phyloP scores from a whole-genome alignment of 2,329 filamentous ascomycete genomes.

The Thelonectria discophora region DNA sequence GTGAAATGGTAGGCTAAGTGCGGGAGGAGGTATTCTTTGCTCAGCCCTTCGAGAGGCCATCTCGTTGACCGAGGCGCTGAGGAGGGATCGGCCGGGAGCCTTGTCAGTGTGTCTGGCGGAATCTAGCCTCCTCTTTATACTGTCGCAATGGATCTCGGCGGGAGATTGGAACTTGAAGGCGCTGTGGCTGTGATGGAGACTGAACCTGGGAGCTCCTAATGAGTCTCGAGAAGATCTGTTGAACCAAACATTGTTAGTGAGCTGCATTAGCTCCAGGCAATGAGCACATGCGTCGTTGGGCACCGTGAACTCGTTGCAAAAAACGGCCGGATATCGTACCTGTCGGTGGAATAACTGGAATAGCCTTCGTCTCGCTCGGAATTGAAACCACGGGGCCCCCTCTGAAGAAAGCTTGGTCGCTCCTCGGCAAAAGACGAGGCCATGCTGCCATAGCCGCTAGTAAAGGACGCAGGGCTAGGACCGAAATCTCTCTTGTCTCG shows the following conservation, averaged over 20 bases:
- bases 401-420: constrained; percentile 45
- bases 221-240: constrained; percentile 55
- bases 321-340: constrained; percentile 39
- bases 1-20: constrained; percentile 50
- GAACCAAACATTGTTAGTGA: constrained; percentile 30
- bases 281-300: not conserved
- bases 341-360: constrained; percentile 52
- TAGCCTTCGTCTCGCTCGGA: constrained; percentile 54
- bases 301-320: not conserved
- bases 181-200: constrained; percentile 61
- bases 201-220: constrained; percentile 50
- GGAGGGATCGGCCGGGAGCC: constrained; percentile 55
- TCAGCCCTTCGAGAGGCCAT: constrained; percentile 50
- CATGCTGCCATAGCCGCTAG: constrained; percentile 54
- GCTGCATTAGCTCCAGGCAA: not conserved
- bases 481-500: constrained; percentile 43
- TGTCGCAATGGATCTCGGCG: constrained; percentile 58
- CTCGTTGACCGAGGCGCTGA: constrained; percentile 55
- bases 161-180: constrained; percentile 58
- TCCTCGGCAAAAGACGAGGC: constrained; percentile 48
- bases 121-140: constrained; percentile 65
- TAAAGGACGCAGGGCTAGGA: constrained; percentile 43
- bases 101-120: constrained; percentile 56
- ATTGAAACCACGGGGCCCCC: constrained; percentile 40
- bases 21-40: constrained; percentile 53